These are phyloP conservation scores for Russula earlei DNA, from an alignment of 768 basidiomycete species.

Conservation along the genomic window DNA sequence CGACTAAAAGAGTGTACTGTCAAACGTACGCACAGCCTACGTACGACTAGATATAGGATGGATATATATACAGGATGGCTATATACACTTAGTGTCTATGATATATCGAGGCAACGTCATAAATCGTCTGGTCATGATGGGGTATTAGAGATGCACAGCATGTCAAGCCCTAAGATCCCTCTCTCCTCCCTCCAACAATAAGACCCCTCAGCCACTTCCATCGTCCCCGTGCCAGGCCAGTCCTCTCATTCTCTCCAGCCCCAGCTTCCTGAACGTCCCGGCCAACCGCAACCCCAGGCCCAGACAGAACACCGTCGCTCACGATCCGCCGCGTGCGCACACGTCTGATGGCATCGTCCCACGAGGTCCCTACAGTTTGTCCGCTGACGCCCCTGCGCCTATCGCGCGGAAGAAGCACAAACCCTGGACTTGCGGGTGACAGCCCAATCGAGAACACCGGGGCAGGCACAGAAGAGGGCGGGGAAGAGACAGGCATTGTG, in stretches of 20 bases:
- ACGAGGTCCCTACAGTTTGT: constrained; percentile 7
- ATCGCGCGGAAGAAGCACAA: constrained; percentile 51
- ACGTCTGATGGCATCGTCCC: constrained; percentile 7
- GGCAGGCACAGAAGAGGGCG: constrained; percentile 19
- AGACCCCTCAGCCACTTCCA: constrained; percentile 9
- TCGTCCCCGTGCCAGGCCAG: background rate
- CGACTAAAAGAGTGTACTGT: no score
- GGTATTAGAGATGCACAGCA: constrained; percentile 3
- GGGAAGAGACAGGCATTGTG: background rate
- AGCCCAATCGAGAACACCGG: constrained; percentile 65
- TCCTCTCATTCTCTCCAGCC: background rate
- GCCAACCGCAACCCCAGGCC: background rate
- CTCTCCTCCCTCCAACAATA: background rate
- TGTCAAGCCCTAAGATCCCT: background rate
- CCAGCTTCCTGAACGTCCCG: background rate
- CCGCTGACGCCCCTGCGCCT: constrained; percentile 38
- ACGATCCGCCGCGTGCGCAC: constrained; percentile 8
- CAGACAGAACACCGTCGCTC: constrained; percentile 1
- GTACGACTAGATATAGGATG: background rate
- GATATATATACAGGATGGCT: background rate
- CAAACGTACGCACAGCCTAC: background rate
- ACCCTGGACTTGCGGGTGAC: constrained; percentile 71
- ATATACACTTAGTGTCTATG: background rate
- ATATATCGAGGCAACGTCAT: constrained; percentile 6
- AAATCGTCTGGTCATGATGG: constrained; percentile 2